Base-by-base conservation (phyloP, 805 yeast species). In the Debaryomyces maramus region DNA sequence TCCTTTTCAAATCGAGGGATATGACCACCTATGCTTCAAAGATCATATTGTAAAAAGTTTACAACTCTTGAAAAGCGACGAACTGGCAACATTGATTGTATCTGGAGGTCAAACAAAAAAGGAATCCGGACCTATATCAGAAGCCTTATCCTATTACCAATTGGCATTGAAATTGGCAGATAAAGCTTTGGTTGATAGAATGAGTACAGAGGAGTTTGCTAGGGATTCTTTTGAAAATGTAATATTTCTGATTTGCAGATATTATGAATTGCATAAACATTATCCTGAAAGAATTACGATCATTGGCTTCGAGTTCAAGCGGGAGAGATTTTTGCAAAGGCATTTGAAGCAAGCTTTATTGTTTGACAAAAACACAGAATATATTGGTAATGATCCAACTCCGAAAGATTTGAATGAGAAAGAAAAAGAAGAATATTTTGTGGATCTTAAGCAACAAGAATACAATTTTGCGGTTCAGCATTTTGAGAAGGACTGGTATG, bases 191-290 rank as follows among this genome's bases (percentile, higher is more conserved):
- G 15, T 50, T 14, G 38, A 50, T 8, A 35, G 66, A 34, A 59
- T 83, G 0, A 44, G 67, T 5, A 61, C 80, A 1, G 96, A 87
- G 52, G 90, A 84, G 48, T 83, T 59, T 55, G 88, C 95, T 0
- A 63, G 88, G 28, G 95, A 87, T 58, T 85, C 93, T 1, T 83
- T 83, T 54, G 95, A 87, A 53, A 87, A 87, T 57, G 75, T 86
- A 5, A 44, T 85, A 3, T 85, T 78, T 56, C 78, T 84, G 47
- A 47, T 83, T 2, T 67, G 75, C 24, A 62, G 79, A 37, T 85
- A 71, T 53, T 56, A 72, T 21, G 80, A 81, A 46, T 43, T 71
- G 2, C 55, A 63, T 3, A 65, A 70, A 0, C 16, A 6, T 1
- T 82, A 73, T 45, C 95, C 95, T 0, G 32, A 49, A 0, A 47